Base-by-base conservation (phyloP, 2,329 filamentous ascomycete species). In the Aspergillus nomiae region DNA sequence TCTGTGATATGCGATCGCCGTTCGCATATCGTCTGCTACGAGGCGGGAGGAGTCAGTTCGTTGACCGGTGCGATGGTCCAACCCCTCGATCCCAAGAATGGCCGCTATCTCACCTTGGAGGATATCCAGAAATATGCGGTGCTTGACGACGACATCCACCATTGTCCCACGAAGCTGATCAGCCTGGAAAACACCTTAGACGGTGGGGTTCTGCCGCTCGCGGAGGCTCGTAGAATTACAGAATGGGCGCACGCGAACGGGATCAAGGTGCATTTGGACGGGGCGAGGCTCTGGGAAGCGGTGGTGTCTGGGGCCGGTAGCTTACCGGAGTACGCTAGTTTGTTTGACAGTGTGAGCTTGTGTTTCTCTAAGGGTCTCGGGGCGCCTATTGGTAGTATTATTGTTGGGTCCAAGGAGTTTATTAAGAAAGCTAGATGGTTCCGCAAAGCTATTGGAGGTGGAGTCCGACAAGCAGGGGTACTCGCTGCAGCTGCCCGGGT, bases 281-380 rank as follows among this genome's bases (percentile, higher is more conserved):
- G 92, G 16, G 92, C 92, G 4, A 83, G 92, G 12, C 78, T 96
- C 16, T 96, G 92, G 91, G 91, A 96, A 74, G 92, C 90, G 14
- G 90, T 91, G 0, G 89, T 85, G 3, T 85, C 90, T 0, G 90
- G 88, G 0, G 89, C 89, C 0, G 90, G 88, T 0, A 84, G 83
- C 4, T 77, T 95, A 36, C 78, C 85, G 4, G 90, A 92, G 0
- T 93, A 86, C 73, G 87, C 87, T 67, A 83, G 81, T 8, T 82
- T 87, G 61, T 91, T 93, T 71, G 91, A 96, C 73, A 92, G 87
- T 58, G 82, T 94, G 14, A 91, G 86, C 67, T 80, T 95, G 28
- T 94, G 91, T 74, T 92, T 96, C 72, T 91, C 88, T 53, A 96
- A 96, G 75, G 92, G 91, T 0, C 84, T 96, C 0, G 92, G 92